Percentiles rank a stretch among this genome's conserved stretches.
Evolutionary conservation across 345 rosid genomes (phyloP).

Genomic region (Trapa bicornis): DNA sequence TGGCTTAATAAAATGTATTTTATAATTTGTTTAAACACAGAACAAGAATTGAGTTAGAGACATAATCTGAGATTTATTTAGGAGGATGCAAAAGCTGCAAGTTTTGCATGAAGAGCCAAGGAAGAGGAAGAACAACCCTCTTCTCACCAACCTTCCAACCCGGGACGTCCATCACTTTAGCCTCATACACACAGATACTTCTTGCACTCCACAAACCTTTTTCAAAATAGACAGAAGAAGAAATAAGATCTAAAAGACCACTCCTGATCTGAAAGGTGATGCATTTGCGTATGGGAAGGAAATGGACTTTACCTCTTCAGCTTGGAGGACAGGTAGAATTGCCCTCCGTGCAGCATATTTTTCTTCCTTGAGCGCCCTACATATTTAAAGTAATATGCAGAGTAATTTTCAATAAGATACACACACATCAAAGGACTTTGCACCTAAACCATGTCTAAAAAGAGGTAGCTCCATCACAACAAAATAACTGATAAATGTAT

Average conservation of each 20-base stretch:
- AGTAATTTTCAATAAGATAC: not conserved
- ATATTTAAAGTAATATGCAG: not conserved
- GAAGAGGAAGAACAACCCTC: not conserved
- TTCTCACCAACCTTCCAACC: constrained; percentile 98
- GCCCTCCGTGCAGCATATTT: constrained; percentile 85
- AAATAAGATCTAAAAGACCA: not conserved
- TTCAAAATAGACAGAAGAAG: not conserved
- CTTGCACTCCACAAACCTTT: constrained; percentile 94
- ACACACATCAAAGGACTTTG: not conserved
- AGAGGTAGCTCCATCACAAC: not conserved
- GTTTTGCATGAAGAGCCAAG: not conserved
- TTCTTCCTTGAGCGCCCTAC: constrained; percentile 93
- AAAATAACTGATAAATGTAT: not conserved
- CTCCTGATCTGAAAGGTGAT: not conserved
- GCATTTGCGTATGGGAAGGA: not conserved
- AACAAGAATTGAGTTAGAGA: too few species aligned
- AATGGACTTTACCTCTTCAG: constrained; percentile 66
- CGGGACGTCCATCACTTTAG: constrained; percentile 98
- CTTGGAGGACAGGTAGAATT: constrained; percentile 84
- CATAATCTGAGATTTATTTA: not conserved
- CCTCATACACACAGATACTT: constrained; percentile 86
- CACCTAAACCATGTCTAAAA: not conserved
- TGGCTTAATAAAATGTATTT: too few species aligned
- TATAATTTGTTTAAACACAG: too few species aligned
- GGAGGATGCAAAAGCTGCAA: not conserved